These are phyloP conservation scores for Amanita inopinata DNA, from an alignment of 768 basidiomycete genomes.

Conservation along the genomic window DNA sequence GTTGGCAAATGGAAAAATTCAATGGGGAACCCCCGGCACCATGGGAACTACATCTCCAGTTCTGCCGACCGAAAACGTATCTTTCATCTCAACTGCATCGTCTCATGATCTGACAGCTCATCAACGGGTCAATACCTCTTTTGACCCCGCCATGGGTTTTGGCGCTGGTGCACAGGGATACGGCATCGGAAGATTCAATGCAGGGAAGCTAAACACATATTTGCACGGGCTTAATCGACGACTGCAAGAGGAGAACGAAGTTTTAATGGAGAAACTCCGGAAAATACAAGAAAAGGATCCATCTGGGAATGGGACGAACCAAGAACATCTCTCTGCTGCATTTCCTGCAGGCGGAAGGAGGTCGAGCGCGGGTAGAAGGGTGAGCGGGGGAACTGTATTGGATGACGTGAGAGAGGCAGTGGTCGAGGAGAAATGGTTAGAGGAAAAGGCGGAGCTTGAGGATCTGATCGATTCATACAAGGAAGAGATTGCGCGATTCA, in stretches of 20 bases:
- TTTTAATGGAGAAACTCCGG: constrained; percentile 43
- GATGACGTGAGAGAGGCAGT: constrained; percentile 58
- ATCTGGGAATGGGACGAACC: neutral
- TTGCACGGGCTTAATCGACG: constrained; percentile 77
- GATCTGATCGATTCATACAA: constrained; percentile 41
- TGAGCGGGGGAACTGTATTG: constrained; percentile 43
- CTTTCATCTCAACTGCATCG: constrained; percentile 74
- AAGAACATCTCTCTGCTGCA: constrained; percentile 12
- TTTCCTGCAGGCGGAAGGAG: constrained; percentile 23
- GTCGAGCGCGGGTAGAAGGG: constrained; percentile 28
- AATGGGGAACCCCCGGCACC: constrained; percentile 3
- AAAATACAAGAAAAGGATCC: constrained; percentile 39
- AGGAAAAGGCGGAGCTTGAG: constrained; percentile 56
- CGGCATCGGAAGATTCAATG: constrained; percentile 74
- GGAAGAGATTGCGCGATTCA: constrained; percentile 35
- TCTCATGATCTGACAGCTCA: constrained; percentile 84
- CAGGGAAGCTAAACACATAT: constrained; percentile 77
- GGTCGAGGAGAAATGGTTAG: constrained; percentile 56
- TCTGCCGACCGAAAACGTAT: constrained; percentile 24
- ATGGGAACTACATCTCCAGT: constrained; percentile 11
- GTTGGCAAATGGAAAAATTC: neutral
- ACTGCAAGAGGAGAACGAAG: constrained; percentile 79
- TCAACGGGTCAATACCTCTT: constrained; percentile 75
- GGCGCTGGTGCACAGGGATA: constrained; percentile 51
- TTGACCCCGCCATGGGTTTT: constrained; percentile 75